Evolutionary conservation across 2,329 filamentous ascomycete genomes (phyloP).

Genomic region (Neobulgaria alba): DNA sequence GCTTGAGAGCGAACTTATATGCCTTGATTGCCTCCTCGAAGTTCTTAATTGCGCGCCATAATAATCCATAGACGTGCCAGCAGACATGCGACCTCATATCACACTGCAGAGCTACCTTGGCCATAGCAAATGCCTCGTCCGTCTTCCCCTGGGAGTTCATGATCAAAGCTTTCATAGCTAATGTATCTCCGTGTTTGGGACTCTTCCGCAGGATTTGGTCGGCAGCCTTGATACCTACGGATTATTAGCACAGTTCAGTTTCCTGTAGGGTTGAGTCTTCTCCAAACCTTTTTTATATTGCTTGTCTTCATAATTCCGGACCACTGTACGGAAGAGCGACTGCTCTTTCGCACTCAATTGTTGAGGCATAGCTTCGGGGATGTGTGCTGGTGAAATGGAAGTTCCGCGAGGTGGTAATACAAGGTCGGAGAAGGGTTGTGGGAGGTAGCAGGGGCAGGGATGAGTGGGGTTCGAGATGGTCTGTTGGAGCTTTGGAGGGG

Average conservation of each 20-base stretch:
- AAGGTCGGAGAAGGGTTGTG: too few species aligned
- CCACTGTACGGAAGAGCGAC: constrained; percentile 87
- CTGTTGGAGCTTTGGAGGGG: neutral
- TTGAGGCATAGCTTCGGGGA: constrained; percentile 51
- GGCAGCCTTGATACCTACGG: constrained; percentile 73
- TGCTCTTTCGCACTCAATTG: constrained; percentile 78
- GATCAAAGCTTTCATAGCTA: constrained; percentile 98
- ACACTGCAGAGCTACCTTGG: constrained; percentile 83
- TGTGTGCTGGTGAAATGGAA: neutral
- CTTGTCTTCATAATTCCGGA: constrained; percentile 95
- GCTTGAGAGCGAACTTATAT: constrained; percentile 87
- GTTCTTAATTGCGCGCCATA: constrained; percentile 92
- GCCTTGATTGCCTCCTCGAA: constrained; percentile 99
- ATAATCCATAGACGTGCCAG: constrained; percentile 96
- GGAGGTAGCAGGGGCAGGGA: neutral
- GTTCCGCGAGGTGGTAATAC: too few species aligned
- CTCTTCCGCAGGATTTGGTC: constrained; percentile 95
- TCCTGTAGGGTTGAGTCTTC: neutral
- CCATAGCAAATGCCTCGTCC: constrained; percentile 88
- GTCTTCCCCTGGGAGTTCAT: constrained; percentile 87
- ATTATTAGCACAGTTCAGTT: constrained; percentile 12
- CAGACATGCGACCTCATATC: constrained; percentile 99
- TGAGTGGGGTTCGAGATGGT: neutral
- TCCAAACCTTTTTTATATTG: constrained; percentile 78
- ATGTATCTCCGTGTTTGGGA: constrained; percentile 93